Conservation (phyloP, 179 eudicot species). For the Beta macrorhiza region DNA sequence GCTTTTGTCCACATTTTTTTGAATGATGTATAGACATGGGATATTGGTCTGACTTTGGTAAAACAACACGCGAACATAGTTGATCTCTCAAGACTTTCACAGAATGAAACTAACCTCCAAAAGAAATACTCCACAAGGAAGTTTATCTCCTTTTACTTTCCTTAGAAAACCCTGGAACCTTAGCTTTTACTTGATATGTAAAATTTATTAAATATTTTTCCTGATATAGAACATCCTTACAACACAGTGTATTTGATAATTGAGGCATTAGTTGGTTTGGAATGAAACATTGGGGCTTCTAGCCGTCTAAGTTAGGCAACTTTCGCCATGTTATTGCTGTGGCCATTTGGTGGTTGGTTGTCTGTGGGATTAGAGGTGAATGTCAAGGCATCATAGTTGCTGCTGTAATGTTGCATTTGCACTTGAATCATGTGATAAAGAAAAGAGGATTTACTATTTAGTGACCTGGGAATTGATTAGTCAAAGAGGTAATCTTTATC, state of each 20-base stretch:
- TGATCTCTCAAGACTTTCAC: not conserved
- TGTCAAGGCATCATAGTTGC: not conserved
- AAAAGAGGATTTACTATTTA: not conserved
- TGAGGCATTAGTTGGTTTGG: not conserved
- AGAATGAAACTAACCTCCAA: not conserved
- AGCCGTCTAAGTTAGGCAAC: not conserved
- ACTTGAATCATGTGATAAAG: not conserved
- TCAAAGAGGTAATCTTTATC: not conserved
- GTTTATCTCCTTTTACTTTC: not conserved
- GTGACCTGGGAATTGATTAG: not conserved
- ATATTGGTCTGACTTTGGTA: not conserved
- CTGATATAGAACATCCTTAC: not conserved
- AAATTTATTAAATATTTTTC: not conserved
- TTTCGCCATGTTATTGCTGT: not conserved
- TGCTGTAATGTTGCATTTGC: not conserved
- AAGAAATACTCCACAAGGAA: not conserved
- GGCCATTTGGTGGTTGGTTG: not conserved
- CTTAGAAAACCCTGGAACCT: not conserved
- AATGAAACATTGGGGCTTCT: not conserved
- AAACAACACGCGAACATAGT: not conserved
- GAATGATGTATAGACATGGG: not conserved
- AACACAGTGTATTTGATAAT: not conserved
- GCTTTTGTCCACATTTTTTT: not conserved
- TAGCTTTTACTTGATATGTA: not conserved
- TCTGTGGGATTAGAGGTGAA: not conserved